Evolutionary conservation across 805 yeast species (phyloP), one percentile per base, ranked within the genome.

Genomic region (Metschnikowia bowlesiae): DNA sequence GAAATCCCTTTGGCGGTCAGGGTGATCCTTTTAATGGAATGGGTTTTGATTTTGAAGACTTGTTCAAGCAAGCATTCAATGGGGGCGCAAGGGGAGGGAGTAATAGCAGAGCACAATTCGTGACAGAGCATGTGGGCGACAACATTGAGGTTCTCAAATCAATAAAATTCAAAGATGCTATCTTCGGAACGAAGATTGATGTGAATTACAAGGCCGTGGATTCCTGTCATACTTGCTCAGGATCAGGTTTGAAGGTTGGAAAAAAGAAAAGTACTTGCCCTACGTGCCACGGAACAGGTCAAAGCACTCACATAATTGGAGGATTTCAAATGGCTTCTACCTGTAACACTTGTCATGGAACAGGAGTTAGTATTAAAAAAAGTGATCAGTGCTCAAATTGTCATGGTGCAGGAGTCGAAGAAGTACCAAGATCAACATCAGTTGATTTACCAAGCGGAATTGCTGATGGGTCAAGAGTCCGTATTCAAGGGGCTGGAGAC

Each of bases 261-360:
- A 81, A 81, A 53, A 79, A 80, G 67, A 86, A 88, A 62, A 71
- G 82, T 9, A 87, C 96, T 0, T 94, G 99, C 75, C 71, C 81
- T 0, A 71, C 88, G 2, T 94, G 99, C 74, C 89, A 89, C 50
- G 99, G 99, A 51, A 81, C 96, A 0, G 99, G 99, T 4, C 85
- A 91, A 34, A 82, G 85, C 14, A 86, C 90, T 18, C 97, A 92
- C 61, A 76, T 83, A 43, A 78, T 87, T 64, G 97, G 96, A 4
- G 98, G 98, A 0, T 94, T 92, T 79, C 97, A 91, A 62, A 90
- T 94, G 96, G 85, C 96, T 2, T 83, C 96, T 0, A 89, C 97
- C 10, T 94, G 99, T 78, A 76, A 76, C 45, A 72, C 83, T 3
- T 94, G 99, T 75, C 83, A 79, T 41, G 99, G 99, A 38, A 73